phyloP scores from a whole-genome alignment of 2,329 filamentous ascomycete species.

The Nemania abortiva region DNA sequence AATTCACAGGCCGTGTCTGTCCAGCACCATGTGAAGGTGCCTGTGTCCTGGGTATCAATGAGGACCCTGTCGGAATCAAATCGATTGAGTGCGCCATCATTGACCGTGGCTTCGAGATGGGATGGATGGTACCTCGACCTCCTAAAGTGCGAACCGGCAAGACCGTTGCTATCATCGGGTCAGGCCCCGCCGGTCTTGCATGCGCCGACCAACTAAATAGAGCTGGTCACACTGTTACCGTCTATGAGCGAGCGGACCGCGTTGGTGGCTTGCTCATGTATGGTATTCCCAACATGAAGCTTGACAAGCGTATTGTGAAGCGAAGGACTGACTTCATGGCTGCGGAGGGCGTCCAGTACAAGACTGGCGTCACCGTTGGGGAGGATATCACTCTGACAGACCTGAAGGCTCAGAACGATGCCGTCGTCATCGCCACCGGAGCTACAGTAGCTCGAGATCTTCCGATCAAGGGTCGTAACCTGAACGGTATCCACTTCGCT shows the following conservation, averaged over 20 bases:
- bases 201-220: conserved; percentile 94
- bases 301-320: conserved; percentile 97
- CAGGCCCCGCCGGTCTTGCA: conserved; percentile 90
- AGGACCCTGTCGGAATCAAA: conserved; percentile 97
- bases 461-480: conserved; percentile 87
- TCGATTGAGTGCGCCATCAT: conserved; percentile 98
- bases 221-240: conserved; percentile 86
- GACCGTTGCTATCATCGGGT: conserved; percentile 89
- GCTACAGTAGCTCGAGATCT: conserved; percentile 94
- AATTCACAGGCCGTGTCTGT: conserved; percentile 97
- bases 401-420: conserved; percentile 80
- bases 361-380: conserved; percentile 81
- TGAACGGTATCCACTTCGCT: conserved; percentile 92
- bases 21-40: conserved; percentile 96
- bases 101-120: conserved; percentile 96
- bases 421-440: conserved; percentile 91
- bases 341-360: conserved; percentile 85
- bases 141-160: conserved; percentile 87
- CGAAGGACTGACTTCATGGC: conserved; percentile 96
- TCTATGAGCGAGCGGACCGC: conserved; percentile 94
- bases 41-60: conserved; percentile 95
- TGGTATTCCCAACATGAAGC: conserved; percentile 99
- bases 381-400: conserved; percentile 79
- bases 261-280: conserved; percentile 96
- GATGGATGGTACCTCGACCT: conserved; percentile 91